These are phyloP conservation scores for Alternaria burnsii DNA, from an alignment of 2,329 filamentous ascomycete genomes.

Conservation along the genomic window DNA sequence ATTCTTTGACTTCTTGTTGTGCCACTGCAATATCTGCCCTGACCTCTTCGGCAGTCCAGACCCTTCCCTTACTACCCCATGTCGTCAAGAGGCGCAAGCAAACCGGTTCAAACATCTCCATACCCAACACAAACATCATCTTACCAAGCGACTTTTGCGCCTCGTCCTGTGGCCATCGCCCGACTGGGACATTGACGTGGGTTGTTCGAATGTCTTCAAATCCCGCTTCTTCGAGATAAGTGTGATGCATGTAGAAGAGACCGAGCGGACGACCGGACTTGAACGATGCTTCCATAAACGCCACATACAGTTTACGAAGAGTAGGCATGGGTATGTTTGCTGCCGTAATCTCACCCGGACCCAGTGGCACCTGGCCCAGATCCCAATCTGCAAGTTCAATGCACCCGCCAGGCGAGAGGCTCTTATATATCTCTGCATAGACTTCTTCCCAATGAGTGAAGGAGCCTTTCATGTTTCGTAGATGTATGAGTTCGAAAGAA, in stretches of 20 bases:
- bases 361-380: constrained; percentile 31
- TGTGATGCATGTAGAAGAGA: constrained; percentile 53
- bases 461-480: constrained; percentile 58
- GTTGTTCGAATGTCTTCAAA: constrained; percentile 55
- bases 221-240: constrained; percentile 53
- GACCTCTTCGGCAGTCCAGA: constrained; percentile 44
- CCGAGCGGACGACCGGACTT: constrained; percentile 53
- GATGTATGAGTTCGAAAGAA: constrained; percentile 60
- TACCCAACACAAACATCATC: constrained; percentile 43
- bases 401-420: constrained; percentile 57
- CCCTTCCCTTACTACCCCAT: constrained; percentile 35
- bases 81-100: constrained; percentile 41
- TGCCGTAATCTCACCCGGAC: constrained; percentile 1
- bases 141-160: constrained; percentile 46
- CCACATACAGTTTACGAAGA: constrained; percentile 37
- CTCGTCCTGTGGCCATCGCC: constrained; percentile 43
- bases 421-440: constrained; percentile 57
- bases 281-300: constrained; percentile 50
- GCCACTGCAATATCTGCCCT: constrained; percentile 29
- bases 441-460: constrained; percentile 58
- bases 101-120: constrained; percentile 45
- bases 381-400: constrained; percentile 58
- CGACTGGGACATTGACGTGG: constrained; percentile 50
- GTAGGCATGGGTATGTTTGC: constrained; percentile 30
- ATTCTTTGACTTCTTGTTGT: constrained; percentile 40